Conservation (phyloP, 2,329 filamentous ascomycete genomes). For the Epichloe bromicola region DNA sequence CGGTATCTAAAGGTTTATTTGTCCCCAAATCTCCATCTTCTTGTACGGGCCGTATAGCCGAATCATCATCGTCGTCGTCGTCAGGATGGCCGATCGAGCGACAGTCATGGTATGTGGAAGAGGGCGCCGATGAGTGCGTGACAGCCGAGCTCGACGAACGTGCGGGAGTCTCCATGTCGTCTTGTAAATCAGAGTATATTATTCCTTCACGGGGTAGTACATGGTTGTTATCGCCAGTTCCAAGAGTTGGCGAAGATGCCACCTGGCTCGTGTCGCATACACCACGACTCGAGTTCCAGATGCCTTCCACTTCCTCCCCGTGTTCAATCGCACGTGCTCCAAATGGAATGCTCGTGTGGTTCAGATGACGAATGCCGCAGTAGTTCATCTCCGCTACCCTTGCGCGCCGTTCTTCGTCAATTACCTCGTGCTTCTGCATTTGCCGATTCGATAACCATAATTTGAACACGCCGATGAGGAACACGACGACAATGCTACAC, state of each 20-base stretch:
- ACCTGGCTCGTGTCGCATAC: slow-evolving; percentile 20
- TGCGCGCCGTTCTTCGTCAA: slow-evolving; percentile 52
- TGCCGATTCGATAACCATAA: slow-evolving; percentile 47
- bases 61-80: not conserved
- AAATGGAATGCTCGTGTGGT: slow-evolving; percentile 58
- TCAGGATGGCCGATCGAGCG: not conserved
- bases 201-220: not conserved
- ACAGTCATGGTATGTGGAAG: not conserved
- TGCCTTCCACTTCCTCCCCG: slow-evolving; percentile 73
- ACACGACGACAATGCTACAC: slow-evolving; percentile 55
- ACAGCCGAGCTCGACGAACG: not conserved
- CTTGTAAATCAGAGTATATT: not conserved
- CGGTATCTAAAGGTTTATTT: not conserved
- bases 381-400: slow-evolving; percentile 39
- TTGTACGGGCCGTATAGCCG: not conserved
- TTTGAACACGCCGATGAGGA: slow-evolving; percentile 54
- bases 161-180: not conserved
- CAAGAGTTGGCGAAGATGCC: slow-evolving; percentile 13
- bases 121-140: slow-evolving; percentile 1
- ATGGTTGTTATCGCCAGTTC: slow-evolving; percentile 1
- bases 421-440: slow-evolving; percentile 43
- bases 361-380: slow-evolving; percentile 32
- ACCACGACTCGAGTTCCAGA: slow-evolving; percentile 53
- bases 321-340: slow-evolving; percentile 75
- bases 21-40: not conserved